Base-by-base conservation (phyloP, 768 basidiomycete genomes). In the Crassisporium funariophilum region DNA sequence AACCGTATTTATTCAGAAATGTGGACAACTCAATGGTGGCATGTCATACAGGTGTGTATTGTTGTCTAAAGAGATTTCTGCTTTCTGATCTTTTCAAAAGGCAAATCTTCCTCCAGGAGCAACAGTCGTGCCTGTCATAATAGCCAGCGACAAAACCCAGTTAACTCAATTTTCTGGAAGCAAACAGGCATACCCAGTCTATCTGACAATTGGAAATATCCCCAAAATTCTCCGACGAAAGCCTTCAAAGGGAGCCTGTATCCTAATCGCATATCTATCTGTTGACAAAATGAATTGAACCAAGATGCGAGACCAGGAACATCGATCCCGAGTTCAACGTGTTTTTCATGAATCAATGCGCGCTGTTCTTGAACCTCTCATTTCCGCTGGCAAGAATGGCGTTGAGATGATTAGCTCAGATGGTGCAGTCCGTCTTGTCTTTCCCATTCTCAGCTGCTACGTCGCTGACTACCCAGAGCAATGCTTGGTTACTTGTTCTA, bases 151-250 rank as follows among this genome's bases (percentile, higher is more conserved):
- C 35, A 56, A 58, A 73, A 75, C 49, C 69, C 70, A 20, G 40
- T 56, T 44, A 51, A 76, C 13, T n/a, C n/a, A n/a, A n/a, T n/a
- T n/a, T n/a, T n/a, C n/a, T n/a, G n/a, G n/a, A n/a, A n/a, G n/a
- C n/a, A 70, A 74, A 50, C 44, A 52, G 29, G 69, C 69, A 7
- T 75, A 69, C 50, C 73, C 75, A 0, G 64, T 78, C 0, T 78
- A 78, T 50, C 48, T 75, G 0, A 70, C 72, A 0, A 58, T 74
- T 22, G 74, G 71, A 0, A 74, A 74, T 27, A 62, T 74, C 8
- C 50, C 59, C 0, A 71, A 70, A 43, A 44, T 55, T 4, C 49
- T 68, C 4, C 61, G 68, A 0, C 57, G 69, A 1, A 57, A 71
- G 47, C 65, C 70, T 0, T 66, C 65, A 0, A 41, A 54, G 24